Percentiles rank a stretch among this genome's conserved stretches.
Evolutionary conservation across 2,329 filamentous ascomycete genomes (phyloP).

Genomic region (Paecilomyces variotii): DNA sequence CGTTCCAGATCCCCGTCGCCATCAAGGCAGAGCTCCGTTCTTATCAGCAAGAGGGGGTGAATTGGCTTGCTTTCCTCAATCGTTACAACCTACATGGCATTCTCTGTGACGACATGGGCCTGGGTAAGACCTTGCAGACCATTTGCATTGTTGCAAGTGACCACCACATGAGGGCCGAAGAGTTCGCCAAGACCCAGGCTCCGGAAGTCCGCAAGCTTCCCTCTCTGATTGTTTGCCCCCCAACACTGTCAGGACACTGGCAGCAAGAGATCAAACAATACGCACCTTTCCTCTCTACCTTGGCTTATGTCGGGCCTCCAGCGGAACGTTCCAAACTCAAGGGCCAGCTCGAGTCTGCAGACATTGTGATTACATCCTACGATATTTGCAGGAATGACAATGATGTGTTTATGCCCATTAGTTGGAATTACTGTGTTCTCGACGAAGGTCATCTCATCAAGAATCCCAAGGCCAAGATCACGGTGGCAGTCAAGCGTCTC

Average conservation of each 20-base stretch:
- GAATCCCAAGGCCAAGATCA: conserved; percentile 95
- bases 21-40: conserved; percentile 96
- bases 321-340: conserved; percentile 67
- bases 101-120: conserved; percentile 97
- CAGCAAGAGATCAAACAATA: conserved; percentile 96
- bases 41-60: conserved; percentile 97
- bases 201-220: conserved; percentile 72
- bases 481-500: conserved; percentile 81
- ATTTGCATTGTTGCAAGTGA: conserved; percentile 97
- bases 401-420: conserved; percentile 73
- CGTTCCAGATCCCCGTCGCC: conserved; percentile 85
- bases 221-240: conserved; percentile 91
- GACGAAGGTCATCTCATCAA: conserved; percentile 98
- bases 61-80: conserved; percentile 97
- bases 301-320: conserved; percentile 86
- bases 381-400: conserved; percentile 95
- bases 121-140: conserved; percentile 95
- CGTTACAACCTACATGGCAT: conserved; percentile 97
- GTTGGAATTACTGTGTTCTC: conserved; percentile 95
- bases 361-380: conserved; percentile 95
- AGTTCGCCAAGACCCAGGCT: conserved; percentile 74
- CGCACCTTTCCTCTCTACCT: conserved; percentile 82
- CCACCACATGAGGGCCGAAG: conserved; percentile 85
- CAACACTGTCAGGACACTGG: conserved; percentile 95
- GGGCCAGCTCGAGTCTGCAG: conserved; percentile 63